These are phyloP conservation scores for Xylariaceae sp. DNA, from an alignment of 2,329 filamentous ascomycete species.

Conservation along the genomic window DNA sequence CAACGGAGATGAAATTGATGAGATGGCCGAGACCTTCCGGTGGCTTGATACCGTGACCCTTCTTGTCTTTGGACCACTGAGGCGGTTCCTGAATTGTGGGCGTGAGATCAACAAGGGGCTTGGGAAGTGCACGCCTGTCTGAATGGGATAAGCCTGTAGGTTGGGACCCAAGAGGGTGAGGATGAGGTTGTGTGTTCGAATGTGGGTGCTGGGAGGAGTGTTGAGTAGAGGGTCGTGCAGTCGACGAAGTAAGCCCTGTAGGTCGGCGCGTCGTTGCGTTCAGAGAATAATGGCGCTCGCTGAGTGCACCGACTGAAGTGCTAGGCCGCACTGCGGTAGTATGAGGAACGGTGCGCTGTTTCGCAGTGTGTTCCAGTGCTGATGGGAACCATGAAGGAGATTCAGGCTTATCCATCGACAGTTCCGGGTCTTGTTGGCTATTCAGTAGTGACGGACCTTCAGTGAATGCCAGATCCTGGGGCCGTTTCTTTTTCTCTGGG, in stretches of 20 bases:
- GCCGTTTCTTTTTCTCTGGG: conserved; percentile 37
- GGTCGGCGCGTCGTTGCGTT: conserved; percentile 29
- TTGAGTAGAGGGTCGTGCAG: conserved; percentile 20
- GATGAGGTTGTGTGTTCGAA: conserved; percentile 16
- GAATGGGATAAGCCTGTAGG: conserved; percentile 29
- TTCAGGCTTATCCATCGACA: conserved; percentile 34
- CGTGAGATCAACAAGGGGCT: conserved; percentile 40
- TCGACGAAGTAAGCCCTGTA: conserved; percentile 14
- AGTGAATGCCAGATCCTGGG: conserved; percentile 54
- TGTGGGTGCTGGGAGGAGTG: conserved; percentile 14
- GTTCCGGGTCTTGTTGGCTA: conserved; percentile 42
- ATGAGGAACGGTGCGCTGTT: conserved; percentile 31
- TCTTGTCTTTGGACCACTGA: conserved; percentile 40
- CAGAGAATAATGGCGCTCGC: conserved; percentile 31
- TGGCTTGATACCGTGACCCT: conserved; percentile 42
- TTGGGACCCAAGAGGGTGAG: conserved; percentile 33
- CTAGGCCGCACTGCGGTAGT: conserved; percentile 29
- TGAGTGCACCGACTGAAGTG: conserved; percentile 29
- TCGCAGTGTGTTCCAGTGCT: conserved; percentile 42
- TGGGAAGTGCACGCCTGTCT: conserved; percentile 37
- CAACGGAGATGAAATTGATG: conserved; percentile 40
- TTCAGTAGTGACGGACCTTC: conserved; percentile 65
- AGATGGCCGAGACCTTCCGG: conserved; percentile 42
- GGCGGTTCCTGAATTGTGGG: conserved; percentile 39
- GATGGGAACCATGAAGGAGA: conserved; percentile 50